Evolutionary conservation across 2,329 filamentous ascomycete genomes (phyloP).

Genomic region (Periglandula ipomoeae): DNA sequence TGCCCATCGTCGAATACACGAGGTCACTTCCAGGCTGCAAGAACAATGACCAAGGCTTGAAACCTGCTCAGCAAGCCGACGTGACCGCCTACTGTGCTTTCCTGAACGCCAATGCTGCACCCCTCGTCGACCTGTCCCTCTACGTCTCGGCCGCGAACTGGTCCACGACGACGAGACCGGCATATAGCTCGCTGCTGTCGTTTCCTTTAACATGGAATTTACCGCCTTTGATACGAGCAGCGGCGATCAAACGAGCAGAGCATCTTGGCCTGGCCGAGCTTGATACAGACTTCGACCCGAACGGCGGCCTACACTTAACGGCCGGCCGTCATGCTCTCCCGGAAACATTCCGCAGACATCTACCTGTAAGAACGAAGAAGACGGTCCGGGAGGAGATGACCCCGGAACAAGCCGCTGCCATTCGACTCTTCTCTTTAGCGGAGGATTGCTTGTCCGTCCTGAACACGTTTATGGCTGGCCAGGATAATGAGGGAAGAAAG

Average conservation of each 20-base stretch:
- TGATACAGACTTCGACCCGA: conserved; percentile 47
- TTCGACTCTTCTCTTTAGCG: conserved; percentile 66
- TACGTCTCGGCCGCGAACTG: conserved; percentile 91
- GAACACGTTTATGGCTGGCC: conserved; percentile 38
- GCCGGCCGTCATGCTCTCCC: conserved; percentile 29
- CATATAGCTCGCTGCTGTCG: conserved; percentile 69
- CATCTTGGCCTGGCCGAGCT: conserved; percentile 61
- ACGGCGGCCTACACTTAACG: conserved; percentile 25
- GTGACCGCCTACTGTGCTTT: conserved; percentile 53
- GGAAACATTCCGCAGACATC: conserved; percentile 28
- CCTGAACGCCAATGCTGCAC: conserved; percentile 63
- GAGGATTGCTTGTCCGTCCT: conserved; percentile 64
- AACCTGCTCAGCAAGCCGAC: conserved; percentile 34
- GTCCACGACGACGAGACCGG: conserved; percentile 63
- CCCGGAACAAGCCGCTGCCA: conserved; percentile 62
- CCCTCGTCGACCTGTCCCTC: conserved; percentile 75
- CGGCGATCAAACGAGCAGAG: conserved; percentile 61
- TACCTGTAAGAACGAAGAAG: conserved; percentile 36
- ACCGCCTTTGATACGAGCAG: conserved; percentile 61
- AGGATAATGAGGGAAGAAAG: conserved; percentile 14
- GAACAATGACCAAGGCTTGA: conserved; percentile 31
- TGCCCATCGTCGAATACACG: conserved; percentile 47
- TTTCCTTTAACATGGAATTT: conserved; percentile 87
- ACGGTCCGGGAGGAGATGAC: conserved; percentile 55
- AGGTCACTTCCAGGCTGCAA: conserved; percentile 19